Evolutionary conservation across 2,329 filamentous ascomycete genomes (phyloP), one percentile per base, ranked within the genome.

Genomic region (Hymenoscyphus fructigenus): DNA sequence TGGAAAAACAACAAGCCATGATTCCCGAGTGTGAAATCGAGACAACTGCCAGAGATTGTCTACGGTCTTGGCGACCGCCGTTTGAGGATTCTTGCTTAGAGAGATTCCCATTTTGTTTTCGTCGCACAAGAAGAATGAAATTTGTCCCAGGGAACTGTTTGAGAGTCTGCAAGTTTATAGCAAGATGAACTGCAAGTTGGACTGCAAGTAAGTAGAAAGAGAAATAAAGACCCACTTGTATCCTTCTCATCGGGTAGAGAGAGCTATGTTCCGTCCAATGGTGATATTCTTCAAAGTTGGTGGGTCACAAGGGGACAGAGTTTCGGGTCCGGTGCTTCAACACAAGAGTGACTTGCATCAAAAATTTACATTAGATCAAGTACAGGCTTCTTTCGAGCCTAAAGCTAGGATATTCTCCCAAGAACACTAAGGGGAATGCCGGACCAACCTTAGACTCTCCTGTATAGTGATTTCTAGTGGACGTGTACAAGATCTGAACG

Each of bases 1-100:
- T 28, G 59, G 59, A 60, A 36, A 60, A n/a, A 36, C 38, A 50
- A 17, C 29, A 14, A 60, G 41, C 59, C 59, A 60, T 44, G 59
- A 34, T 38, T 60, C 59, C 23, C 41, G 20, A 17, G 59, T 60
- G 12, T 60, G 59, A 15, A 60, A 56, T 20, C 60, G 44, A 36
- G 57, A 36, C 20, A 59, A 34, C 34, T 59, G 32, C 57, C 57
- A 59, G 32, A 57, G 55, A 57, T 57, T 57, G 55, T 57, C 55
- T 29, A 34, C 12, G 28, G 29, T 34, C 10, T 57, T 57, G 55
- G 28, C 28, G 7, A 57, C 28, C 29, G 26, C 17, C 3, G 55
- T 32, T 57, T 57, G 28, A 20, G 55, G 55, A 32, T 26, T 50
- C 41, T 17, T 60, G 32, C 58, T 47, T n/a, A 44, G 23, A 60